Evolutionary conservation across 2,329 filamentous ascomycete species (phyloP).

Genomic region (Talaromyces funiculosus): DNA sequence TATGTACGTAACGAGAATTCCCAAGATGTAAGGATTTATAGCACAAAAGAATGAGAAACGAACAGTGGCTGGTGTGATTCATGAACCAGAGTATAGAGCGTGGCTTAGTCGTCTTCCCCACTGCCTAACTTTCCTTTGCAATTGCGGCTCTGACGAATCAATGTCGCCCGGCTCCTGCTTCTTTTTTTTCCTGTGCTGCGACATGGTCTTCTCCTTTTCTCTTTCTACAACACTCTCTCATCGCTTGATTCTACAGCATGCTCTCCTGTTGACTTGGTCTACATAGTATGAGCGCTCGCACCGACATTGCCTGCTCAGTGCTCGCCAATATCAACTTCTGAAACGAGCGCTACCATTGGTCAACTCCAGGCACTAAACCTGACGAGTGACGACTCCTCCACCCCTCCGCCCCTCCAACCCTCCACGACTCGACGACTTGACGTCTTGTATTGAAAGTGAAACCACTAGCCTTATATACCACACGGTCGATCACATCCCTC

Average conservation of each 20-base stretch:
- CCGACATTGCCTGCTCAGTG: neutral
- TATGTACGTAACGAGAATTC: neutral
- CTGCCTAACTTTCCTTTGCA: neutral
- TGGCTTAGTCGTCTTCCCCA: neutral
- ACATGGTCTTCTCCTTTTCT: neutral
- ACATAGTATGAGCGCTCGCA: neutral
- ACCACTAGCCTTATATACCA: conserved; percentile 2
- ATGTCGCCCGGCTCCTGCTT: neutral
- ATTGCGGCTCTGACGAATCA: neutral
- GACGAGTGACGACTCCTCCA: conserved; percentile 12
- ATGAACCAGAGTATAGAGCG: neutral
- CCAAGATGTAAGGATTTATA: neutral
- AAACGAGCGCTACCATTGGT: neutral
- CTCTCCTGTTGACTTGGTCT: too few species aligned
- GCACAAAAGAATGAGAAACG: neutral
- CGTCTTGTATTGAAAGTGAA: neutral
- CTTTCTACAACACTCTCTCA: neutral
- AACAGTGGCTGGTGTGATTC: neutral
- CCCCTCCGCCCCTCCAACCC: conserved; percentile 16
- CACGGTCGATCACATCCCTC: neutral
- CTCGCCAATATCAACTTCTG: neutral
- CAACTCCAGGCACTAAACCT: neutral
- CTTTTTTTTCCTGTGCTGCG: neutral
- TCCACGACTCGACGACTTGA: neutral
- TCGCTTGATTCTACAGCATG: neutral